A percentile compares a stretch with the other conserved stretches of the same genome.
Conservation (phyloP, 306 rosid species). For the Acacia crassicarpa region DNA sequence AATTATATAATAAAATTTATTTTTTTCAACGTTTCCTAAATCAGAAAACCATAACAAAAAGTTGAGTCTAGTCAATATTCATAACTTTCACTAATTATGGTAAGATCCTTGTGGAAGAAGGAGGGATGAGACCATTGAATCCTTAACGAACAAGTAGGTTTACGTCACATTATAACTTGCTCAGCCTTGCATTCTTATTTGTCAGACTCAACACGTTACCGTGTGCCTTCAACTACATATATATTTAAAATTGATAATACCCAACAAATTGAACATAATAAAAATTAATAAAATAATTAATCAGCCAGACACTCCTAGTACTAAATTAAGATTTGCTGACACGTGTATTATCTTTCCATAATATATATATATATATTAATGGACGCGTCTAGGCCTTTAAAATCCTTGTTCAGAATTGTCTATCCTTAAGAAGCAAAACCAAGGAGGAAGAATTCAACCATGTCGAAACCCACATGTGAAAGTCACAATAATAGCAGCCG, state of each 20-base stretch:
- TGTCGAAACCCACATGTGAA: slow-evolving; percentile 7
- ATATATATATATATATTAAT: not conserved
- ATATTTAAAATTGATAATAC: no score
- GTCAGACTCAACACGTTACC: slow-evolving; percentile 36
- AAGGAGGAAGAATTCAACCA: not conserved
- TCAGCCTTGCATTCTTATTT: not conserved
- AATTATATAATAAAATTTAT: no score
- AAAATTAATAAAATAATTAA: no score
- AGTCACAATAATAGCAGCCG: not conserved
- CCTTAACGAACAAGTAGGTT: slow-evolving; percentile 11
- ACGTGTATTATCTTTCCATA: not conserved
- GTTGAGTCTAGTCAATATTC: no score
- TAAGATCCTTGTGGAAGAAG: not conserved
- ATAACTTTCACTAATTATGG: no score
- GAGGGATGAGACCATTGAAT: not conserved
- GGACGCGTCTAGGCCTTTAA: not conserved
- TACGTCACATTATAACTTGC: slow-evolving; percentile 3
- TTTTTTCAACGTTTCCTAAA: no score
- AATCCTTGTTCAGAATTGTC: not conserved
- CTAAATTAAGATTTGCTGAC: not conserved
- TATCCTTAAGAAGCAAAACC: not conserved
- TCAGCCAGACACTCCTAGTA: not conserved
- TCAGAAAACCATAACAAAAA: no score
- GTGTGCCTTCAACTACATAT: not conserved
- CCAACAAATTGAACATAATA: no score